Conservation (phyloP, 208 protist genomes). For the Trypanosoma brucei region DNA sequence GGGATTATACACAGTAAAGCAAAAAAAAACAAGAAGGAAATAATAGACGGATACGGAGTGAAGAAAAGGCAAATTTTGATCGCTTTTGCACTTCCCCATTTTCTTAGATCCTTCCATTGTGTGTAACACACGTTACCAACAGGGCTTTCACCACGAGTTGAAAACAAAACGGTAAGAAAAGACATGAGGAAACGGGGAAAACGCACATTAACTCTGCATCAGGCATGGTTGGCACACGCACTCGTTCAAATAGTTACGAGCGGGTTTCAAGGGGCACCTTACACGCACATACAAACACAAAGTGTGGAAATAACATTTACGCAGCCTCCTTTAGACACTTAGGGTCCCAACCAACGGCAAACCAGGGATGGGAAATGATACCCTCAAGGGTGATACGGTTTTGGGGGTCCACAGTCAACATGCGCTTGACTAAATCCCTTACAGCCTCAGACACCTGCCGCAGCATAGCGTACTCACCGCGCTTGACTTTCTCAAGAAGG, state of each 20-base stretch:
- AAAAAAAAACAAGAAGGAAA: background rate
- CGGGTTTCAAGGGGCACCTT: too few species aligned
- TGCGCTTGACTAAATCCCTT: constrained; percentile 37
- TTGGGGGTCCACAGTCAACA: constrained; percentile 37
- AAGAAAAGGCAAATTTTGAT: too few species aligned
- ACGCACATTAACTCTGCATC: too few species aligned
- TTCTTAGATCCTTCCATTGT: too few species aligned
- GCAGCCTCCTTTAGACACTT: background rate
- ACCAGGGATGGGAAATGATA: constrained; percentile 49
- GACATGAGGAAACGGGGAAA: too few species aligned
- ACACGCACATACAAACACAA: too few species aligned
- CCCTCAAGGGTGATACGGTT: constrained; percentile 31
- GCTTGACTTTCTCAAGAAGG: constrained; percentile 32
- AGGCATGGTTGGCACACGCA: too few species aligned
- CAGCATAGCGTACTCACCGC: constrained; percentile 43
- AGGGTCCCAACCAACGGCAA: constrained; percentile 24
- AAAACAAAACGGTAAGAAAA: too few species aligned
- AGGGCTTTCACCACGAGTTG: too few species aligned
- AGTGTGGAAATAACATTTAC: background rate
- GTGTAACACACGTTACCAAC: too few species aligned
- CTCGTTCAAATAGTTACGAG: too few species aligned
- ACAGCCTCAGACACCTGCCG: constrained; percentile 24
- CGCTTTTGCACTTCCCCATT: too few species aligned
- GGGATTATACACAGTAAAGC: background rate
- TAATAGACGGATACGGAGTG: background rate